Base-by-base conservation (phyloP, 2,329 filamentous ascomycete genomes). In the Cladophialophora psammophila region DNA sequence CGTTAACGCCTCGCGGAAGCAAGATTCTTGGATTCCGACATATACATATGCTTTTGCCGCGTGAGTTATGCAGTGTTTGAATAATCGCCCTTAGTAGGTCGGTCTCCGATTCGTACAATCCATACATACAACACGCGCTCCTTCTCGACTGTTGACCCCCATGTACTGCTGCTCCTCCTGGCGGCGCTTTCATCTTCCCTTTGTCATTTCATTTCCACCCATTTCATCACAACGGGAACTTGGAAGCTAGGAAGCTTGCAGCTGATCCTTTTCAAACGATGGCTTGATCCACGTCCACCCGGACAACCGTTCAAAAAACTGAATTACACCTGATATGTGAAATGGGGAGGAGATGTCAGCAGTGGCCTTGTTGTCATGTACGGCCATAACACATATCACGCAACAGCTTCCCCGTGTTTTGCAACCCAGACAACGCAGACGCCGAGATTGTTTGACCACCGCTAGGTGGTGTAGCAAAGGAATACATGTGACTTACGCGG, bases 231-330 rank as follows among this genome's bases (percentile, higher is more conserved):
- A 26, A 26, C 26, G 26, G 26, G 26, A 42, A n/a, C 8, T n/a
- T 10, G 15, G 15, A n/a, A 42, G 40, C 8, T 10, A 50, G 10
- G 45, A 50, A 50, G 18, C 18, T 0, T 13, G 5, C 32, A 40
- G 6, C 2, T 40, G 15, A 42, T 58, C 55, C 13, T 58, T 36
- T 36, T 10, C 55, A 38, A 58, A 58, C 2, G 55, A 58, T 26
- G 55, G 35, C 35, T 58, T 58, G 31, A 58, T 42, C 34, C n/a
- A 35, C 15, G 55, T 58, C 6, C 10, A 42, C 2, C 34, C 55
- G 35, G 55, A 58, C n/a, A 58, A 26, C 12, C 55, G 34, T 31
- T 58, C 35, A 34, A 42, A 58, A 26, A 58, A 15, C 40, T 36
- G 13, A 26, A 58, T 58, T 5, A 40, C 35, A 13, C 55, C 55